These are phyloP conservation scores for Dothistroma septosporum DNA, from an alignment of 2,329 filamentous ascomycete genomes.

Conservation along the genomic window DNA sequence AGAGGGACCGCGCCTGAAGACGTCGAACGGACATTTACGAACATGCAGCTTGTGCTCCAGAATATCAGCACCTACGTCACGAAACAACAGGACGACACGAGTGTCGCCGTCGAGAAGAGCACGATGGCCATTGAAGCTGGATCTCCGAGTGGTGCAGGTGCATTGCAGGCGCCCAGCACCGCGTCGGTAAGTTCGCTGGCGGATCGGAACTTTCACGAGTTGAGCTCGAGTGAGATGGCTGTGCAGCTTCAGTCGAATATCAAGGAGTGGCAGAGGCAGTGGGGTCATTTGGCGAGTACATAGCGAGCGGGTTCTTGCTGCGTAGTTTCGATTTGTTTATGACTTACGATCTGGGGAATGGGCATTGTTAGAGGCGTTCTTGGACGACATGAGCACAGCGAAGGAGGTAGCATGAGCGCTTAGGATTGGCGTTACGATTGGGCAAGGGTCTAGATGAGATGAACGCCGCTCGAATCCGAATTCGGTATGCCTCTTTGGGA, in stretches of 20 bases:
- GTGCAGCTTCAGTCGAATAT: constrained; percentile 75
- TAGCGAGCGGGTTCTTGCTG: neutral
- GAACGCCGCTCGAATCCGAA: neutral
- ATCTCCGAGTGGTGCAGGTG: neutral
- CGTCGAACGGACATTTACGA: constrained; percentile 23
- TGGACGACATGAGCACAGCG: neutral
- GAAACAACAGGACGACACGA: constrained; percentile 14
- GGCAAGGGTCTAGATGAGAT: neutral
- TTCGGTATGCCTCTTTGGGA: neutral
- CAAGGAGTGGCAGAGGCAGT: constrained; percentile 15
- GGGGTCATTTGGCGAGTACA: constrained; percentile 9
- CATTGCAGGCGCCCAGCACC: neutral
- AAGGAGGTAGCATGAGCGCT: neutral
- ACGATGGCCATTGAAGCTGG: constrained; percentile 1
- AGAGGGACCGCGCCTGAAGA: constrained; percentile 14
- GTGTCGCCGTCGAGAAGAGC: neutral
- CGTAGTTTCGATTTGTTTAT: neutral
- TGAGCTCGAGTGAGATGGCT: constrained; percentile 86
- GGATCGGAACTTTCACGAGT: constrained; percentile 57
- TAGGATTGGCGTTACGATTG: neutral
- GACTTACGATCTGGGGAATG: neutral
- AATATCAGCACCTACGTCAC: constrained; percentile 20
- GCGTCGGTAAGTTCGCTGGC: neutral
- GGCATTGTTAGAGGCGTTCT: neutral
- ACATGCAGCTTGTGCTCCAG: constrained; percentile 23